Conservation (phyloP, 257 asterid species). For the Penstemon davidsonii region DNA sequence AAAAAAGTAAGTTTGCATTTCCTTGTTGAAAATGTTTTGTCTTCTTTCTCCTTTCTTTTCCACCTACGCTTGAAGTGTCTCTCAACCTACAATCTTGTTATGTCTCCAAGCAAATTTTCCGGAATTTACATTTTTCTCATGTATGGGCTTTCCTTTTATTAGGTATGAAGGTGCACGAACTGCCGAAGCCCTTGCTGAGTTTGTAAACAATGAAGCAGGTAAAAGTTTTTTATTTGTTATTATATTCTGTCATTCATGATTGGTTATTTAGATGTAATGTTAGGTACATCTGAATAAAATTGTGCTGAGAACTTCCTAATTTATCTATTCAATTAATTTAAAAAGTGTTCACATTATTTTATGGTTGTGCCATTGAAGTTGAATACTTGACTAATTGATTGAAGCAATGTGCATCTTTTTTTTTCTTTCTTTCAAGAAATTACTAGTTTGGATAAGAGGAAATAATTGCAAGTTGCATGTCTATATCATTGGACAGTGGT, state of each 20-base stretch:
- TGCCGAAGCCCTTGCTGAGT: constrained; percentile 83
- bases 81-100: not conserved
- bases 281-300: not conserved
- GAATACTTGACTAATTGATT: too few relatives aligned
- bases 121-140: not conserved
- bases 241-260: not conserved
- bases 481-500: not conserved
- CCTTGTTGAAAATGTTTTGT: not conserved
- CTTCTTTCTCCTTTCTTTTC: constrained; percentile 7
- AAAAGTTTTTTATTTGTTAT: constrained; percentile 19
- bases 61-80: constrained; percentile 4
- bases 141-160: constrained; percentile 18
- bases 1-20: constrained; percentile 56
- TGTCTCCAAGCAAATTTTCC: too few relatives aligned
- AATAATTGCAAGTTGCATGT: not conserved
- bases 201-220: constrained; percentile 84
- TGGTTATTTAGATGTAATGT: too few relatives aligned
- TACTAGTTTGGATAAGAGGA: not conserved
- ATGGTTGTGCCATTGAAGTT: constrained; percentile 1
- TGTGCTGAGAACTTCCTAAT: not conserved
- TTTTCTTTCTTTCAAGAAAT: not conserved
- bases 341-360: not conserved
- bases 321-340: not conserved
- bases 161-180: constrained; percentile 86
- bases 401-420: too few relatives aligned